Percentiles rank a stretch among this genome's conserved stretches.
Conservation (phyloP, 1,139 yeast genomes). For the Hyphopichia fennica region DNA sequence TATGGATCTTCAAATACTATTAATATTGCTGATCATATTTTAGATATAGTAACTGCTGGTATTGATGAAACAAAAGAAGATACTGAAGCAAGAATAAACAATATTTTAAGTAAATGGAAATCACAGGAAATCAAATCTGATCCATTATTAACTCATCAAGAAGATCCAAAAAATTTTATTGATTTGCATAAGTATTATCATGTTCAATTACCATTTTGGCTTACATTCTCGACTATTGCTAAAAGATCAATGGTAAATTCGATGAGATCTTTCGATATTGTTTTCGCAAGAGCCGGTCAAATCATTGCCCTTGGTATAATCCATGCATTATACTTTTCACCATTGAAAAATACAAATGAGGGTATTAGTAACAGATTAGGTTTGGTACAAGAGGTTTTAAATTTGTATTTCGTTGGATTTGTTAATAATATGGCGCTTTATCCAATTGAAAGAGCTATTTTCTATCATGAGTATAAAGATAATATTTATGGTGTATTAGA, state of each 20-base stretch:
- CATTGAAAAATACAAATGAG: slow-evolving; percentile 55
- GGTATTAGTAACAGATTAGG: slow-evolving; percentile 73
- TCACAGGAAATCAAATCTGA: not conserved
- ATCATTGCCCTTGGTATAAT: slow-evolving; percentile 64
- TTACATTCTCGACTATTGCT: slow-evolving; percentile 30
- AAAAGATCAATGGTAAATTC: slow-evolving; percentile 47
- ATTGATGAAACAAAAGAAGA: slow-evolving; percentile 30
- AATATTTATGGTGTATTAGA: slow-evolving; percentile 68
- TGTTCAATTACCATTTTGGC: slow-evolving; percentile 20
- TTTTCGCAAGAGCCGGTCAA: slow-evolving; percentile 69
- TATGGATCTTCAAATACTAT: slow-evolving; percentile 56
- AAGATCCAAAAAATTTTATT: slow-evolving; percentile 9
- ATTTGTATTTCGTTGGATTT: slow-evolving; percentile 78
- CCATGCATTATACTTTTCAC: slow-evolving; percentile 70
- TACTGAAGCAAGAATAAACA: slow-evolving; percentile 28
- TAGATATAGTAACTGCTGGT: slow-evolving; percentile 65
- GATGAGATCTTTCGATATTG: slow-evolving; percentile 58
- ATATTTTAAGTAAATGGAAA: slow-evolving; percentile 42
- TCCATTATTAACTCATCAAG: not conserved
- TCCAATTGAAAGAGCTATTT: slow-evolving; percentile 71
- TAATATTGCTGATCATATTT: slow-evolving; percentile 70
- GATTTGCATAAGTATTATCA: slow-evolving; percentile 20
- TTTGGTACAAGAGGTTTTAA: slow-evolving; percentile 68
- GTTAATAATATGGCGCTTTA: slow-evolving; percentile 73
- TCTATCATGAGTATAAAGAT: slow-evolving; percentile 78